Percentiles rank a stretch among this genome's conserved stretches.
Evolutionary conservation across 345 rosid genomes (phyloP).

Genomic region (Limnanthes douglasii): DNA sequence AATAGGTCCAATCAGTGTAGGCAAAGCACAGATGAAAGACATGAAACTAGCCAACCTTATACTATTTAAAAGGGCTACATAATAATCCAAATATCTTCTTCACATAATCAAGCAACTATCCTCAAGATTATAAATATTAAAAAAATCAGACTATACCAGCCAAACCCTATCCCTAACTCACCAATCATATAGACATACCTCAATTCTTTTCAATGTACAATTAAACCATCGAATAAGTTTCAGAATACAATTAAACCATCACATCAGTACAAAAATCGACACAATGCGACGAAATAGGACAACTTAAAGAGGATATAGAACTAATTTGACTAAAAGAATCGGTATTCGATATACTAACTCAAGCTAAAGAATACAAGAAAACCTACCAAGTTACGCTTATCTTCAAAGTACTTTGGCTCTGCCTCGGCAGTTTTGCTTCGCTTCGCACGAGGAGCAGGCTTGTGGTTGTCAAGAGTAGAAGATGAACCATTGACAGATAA

Average conservation of each 20-base stretch:
- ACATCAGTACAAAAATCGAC: neutral
- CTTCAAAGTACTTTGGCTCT: constrained; percentile 78
- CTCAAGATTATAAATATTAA: neutral
- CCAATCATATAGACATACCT: neutral
- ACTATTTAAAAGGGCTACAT: neutral
- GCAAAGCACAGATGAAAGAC: neutral
- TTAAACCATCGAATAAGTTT: neutral
- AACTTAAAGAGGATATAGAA: neutral
- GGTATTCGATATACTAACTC: neutral
- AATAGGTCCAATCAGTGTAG: constrained; percentile 1
- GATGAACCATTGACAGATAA: constrained; percentile 8
- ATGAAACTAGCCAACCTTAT: neutral
- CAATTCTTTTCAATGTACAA: neutral
- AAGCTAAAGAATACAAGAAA: neutral
- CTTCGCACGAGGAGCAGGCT: constrained; percentile 31
- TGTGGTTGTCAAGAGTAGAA: constrained; percentile 1
- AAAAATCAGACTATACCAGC: neutral
- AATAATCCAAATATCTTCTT: neutral
- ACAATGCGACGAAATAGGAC: neutral
- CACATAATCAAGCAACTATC: neutral
- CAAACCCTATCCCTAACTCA: neutral
- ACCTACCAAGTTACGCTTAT: constrained; percentile 81
- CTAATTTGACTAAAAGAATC: neutral
- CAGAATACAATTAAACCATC: neutral
- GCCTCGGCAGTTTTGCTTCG: constrained; percentile 25